phyloP scores from a whole-genome alignment of 208 protist species.

The Trypanosoma mega region DNA sequence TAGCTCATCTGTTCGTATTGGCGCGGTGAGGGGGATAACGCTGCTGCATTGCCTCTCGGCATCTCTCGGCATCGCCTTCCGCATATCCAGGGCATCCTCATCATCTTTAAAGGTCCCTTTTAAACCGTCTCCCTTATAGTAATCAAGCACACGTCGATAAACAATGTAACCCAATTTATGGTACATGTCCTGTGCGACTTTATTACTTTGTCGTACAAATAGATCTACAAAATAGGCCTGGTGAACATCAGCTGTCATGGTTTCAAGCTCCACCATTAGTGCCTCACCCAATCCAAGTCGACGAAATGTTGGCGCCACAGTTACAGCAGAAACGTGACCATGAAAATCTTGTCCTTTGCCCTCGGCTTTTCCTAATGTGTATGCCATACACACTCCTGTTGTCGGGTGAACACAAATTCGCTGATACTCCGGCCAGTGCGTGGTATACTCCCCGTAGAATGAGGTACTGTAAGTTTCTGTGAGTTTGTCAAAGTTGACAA shows the following conservation, averaged over 20 bases:
- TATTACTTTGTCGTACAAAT: conserved; percentile 98
- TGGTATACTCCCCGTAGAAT: conserved; percentile 98
- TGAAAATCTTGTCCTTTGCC: conserved; percentile 94
- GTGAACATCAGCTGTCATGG: conserved; percentile 80
- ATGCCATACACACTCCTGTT: conserved; percentile 93
- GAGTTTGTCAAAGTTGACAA: conserved; percentile 96
- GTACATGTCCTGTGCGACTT: conserved; percentile 98
- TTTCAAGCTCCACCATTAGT: conserved; percentile 96
- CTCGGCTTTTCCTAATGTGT: conserved; percentile 98
- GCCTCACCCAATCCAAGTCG: conserved; percentile 93
- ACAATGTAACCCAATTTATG: conserved; percentile 96
- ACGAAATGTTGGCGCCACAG: conserved; percentile 97
- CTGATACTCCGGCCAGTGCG: conserved; percentile 97
- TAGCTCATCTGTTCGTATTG: conserved; percentile 83
- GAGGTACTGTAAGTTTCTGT: conserved; percentile 97
- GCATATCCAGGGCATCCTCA: conserved; percentile 97
- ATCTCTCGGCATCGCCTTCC: conserved; percentile 95
- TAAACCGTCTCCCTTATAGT: conserved; percentile 73
- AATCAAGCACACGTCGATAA: conserved; percentile 92
- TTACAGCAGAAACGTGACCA: conserved; percentile 99
- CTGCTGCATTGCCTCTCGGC: conserved; percentile 63
- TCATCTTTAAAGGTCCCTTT: conserved; percentile 61
- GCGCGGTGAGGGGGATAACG: conserved; percentile 70
- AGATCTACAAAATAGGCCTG: conserved; percentile 99
- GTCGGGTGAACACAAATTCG: conserved; percentile 87